Conservation (phyloP, 2,329 filamentous ascomycete genomes). For the Calonectria montana region DNA sequence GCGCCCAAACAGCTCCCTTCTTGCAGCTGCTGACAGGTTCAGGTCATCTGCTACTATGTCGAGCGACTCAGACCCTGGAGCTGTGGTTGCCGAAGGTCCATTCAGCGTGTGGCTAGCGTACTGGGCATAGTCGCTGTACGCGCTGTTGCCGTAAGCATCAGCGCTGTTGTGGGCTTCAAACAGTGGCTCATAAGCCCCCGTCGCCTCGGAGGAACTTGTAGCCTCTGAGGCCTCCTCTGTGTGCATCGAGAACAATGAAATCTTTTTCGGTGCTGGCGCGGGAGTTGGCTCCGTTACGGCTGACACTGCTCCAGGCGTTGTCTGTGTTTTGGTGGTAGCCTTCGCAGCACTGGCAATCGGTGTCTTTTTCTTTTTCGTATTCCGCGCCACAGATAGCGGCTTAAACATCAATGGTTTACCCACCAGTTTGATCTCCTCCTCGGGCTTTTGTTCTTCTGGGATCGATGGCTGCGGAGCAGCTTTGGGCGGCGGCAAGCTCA, state of each 20-base stretch:
- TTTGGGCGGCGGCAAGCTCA: slow-evolving; percentile 56
- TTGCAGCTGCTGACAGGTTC: slow-evolving; percentile 80
- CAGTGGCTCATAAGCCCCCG: slow-evolving; percentile 62
- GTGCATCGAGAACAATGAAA: slow-evolving; percentile 77
- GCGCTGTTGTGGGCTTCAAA: slow-evolving; percentile 52
- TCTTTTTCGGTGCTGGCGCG: slow-evolving; percentile 57
- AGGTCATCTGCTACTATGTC: slow-evolving; percentile 79
- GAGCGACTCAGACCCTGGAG: slow-evolving; percentile 65
- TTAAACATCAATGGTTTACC: slow-evolving; percentile 90
- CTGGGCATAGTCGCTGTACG: slow-evolving; percentile 48
- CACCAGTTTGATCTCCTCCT: slow-evolving; percentile 74
- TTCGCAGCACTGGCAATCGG: slow-evolving; percentile 37
- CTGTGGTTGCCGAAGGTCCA: slow-evolving; percentile 44
- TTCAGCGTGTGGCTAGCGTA: slow-evolving; percentile 43
- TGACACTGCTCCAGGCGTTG: slow-evolving; percentile 25
- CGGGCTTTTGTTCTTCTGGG: slow-evolving; percentile 66
- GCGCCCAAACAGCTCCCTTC: slow-evolving; percentile 88
- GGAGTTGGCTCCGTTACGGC: slow-evolving; percentile 24
- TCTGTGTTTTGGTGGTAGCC: slow-evolving; percentile 12
- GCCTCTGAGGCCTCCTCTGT: slow-evolving; percentile 50
- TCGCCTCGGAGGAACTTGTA: slow-evolving; percentile 30
- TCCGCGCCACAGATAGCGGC: slow-evolving; percentile 85
- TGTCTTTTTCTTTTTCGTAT: slow-evolving; percentile 74
- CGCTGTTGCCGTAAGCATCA: slow-evolving; percentile 30
- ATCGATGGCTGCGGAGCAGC: slow-evolving; percentile 58